Conservation (phyloP, 2,329 filamentous ascomycete species). For the Ophiobolus disseminans region DNA sequence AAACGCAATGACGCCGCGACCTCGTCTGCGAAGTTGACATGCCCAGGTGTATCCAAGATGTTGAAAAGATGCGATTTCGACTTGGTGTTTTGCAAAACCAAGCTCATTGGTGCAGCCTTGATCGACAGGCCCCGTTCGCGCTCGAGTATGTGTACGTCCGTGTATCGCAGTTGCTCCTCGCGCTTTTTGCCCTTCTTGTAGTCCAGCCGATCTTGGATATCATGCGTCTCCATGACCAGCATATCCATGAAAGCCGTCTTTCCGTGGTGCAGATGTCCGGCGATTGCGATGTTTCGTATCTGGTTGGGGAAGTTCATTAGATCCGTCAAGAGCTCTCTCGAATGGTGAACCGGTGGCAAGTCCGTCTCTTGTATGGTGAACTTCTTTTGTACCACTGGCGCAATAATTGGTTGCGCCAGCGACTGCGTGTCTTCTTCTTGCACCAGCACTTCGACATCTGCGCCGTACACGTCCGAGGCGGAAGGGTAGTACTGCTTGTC, state of each 20-base stretch:
- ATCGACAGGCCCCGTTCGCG: slow-evolving; percentile 88
- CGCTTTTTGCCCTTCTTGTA: slow-evolving; percentile 80
- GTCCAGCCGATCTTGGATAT: slow-evolving; percentile 79
- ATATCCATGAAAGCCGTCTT: slow-evolving; percentile 99
- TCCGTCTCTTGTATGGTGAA: slow-evolving; percentile 93
- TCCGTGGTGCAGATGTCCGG: slow-evolving; percentile 93
- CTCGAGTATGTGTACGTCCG: slow-evolving; percentile 88
- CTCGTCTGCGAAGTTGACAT: slow-evolving; percentile 98
- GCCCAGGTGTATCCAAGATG: slow-evolving; percentile 92
- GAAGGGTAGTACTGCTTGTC: slow-evolving; percentile 99
- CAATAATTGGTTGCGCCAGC: slow-evolving; percentile 89
- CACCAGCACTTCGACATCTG: slow-evolving; percentile 92
- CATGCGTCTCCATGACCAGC: slow-evolving; percentile 94
- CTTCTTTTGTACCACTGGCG: slow-evolving; percentile 91
- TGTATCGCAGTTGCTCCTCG: slow-evolving; percentile 93
- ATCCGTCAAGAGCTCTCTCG: slow-evolving; percentile 91
- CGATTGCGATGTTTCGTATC: slow-evolving; percentile 89
- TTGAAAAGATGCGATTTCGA: slow-evolving; percentile 96
- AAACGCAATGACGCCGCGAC: slow-evolving; percentile 86
- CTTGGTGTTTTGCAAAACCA: slow-evolving; percentile 85
- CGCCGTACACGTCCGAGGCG: slow-evolving; percentile 93
- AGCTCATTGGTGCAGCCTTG: slow-evolving; percentile 92
- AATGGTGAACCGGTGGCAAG: slow-evolving; percentile 85
- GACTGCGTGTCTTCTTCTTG: slow-evolving; percentile 97
- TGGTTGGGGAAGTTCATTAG: slow-evolving; percentile 96